Conservation (phyloP, 148 eudicot genomes). For the Polygonum maritimum region DNA sequence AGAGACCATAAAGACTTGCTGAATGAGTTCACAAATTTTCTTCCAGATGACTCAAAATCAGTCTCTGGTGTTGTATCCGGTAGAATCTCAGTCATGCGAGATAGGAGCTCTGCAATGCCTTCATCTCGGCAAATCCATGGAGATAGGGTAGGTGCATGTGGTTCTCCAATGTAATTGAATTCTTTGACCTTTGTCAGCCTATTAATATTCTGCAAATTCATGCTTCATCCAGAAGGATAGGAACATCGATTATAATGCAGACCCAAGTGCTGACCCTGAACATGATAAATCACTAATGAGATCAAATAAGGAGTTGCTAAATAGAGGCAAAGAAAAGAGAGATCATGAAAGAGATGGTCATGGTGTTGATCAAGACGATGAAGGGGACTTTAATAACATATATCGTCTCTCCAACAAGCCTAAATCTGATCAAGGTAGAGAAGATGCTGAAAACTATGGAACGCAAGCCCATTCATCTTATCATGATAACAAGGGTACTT, state of each 20-base stretch:
- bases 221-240: slow-evolving; percentile 22
- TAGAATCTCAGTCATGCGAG: slow-evolving; percentile 20
- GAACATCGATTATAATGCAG: slow-evolving; percentile 19
- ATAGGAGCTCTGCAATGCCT: slow-evolving; percentile 25
- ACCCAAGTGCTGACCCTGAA: slow-evolving; percentile 18
- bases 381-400: slow-evolving; percentile 8
- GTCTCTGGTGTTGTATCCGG: slow-evolving; percentile 20
- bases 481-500: slow-evolving; percentile 21
- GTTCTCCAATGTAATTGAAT: neutral
- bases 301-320: slow-evolving; percentile 22
- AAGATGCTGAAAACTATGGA: slow-evolving; percentile 20
- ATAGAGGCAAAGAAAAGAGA: slow-evolving; percentile 26
- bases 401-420: slow-evolving; percentile 18
- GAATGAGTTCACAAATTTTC: slow-evolving; percentile 42
- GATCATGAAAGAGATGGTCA: slow-evolving; percentile 33
- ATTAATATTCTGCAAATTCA: neutral
- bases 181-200: neutral
- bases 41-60: slow-evolving; percentile 37
- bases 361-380: slow-evolving; percentile 21
- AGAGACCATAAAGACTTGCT: slow-evolving; percentile 49
- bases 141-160: slow-evolving; percentile 30
- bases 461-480: slow-evolving; percentile 16
- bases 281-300: slow-evolving; percentile 21
- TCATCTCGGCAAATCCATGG: slow-evolving; percentile 20
- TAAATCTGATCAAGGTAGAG: slow-evolving; percentile 23